Evolutionary conservation across 352 stramenopile species (phyloP), one percentile per base, ranked within the genome.

Genomic region (Phytophthora pistaciae): DNA sequence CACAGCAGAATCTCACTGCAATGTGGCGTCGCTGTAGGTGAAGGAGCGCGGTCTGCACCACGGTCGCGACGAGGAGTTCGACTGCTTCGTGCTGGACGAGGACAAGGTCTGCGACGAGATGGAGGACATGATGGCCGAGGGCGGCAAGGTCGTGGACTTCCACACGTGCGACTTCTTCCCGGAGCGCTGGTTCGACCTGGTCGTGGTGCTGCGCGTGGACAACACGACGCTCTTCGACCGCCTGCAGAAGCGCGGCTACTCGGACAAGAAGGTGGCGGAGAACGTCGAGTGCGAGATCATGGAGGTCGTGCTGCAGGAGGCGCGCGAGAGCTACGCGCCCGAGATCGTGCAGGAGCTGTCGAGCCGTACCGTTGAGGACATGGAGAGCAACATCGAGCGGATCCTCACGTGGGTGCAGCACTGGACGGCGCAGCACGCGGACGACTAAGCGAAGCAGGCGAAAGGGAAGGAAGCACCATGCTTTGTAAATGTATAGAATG

Each of bases 201-300:
- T 98, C n/a, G 61, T 98, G 54, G 92, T 98, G 69, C 81, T 98
- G 20, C 81, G 94, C 56, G 85, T 95, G 36, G 92, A 98, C 64
- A 99, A 89, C 79, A 98, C 92, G 70, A 96, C 84, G 68, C 86
- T 98, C n/a, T 98, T 95, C 59, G 92, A 98, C 68, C 88, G 92
- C 11, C 78, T 98, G 38, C 76, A 88, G 36, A 85, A 86, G 65
- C 88, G 91, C 66, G 96, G 96, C 27, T 99, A 99, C 79, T 94
- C 80, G 64, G 89, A 98, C 60, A 98, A 98, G 76, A 99, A 99
- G 70, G 79, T 98, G 70, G 71, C 72, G 16, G 97, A 99, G 79
- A 99, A 99, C 77, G 94, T 98, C 75, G 87, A 98, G 79, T 98
- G 94, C 66, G 98, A 99, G 84, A 99, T 99, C 76, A 99, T 99